Evolutionary conservation across 192 early-diverging fungal genomes (phyloP).

Genomic region (Chytriomyces sp.): DNA sequence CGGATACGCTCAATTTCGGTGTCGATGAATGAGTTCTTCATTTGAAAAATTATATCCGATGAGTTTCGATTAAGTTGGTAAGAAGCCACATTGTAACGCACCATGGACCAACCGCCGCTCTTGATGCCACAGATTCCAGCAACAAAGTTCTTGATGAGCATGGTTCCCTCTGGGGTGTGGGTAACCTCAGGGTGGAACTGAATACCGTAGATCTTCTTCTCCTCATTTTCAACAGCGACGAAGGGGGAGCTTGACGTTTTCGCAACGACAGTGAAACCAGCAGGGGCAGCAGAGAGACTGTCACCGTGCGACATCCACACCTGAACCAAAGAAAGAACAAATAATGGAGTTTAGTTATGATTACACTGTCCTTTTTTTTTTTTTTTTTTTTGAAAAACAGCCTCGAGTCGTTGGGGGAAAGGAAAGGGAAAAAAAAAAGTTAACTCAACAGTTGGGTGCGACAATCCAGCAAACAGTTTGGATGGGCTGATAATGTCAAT

Average conservation of each 20-base stretch:
- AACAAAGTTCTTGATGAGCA: conserved; percentile 93
- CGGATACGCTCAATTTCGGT: conserved; percentile 96
- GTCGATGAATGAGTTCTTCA: conserved; percentile 82
- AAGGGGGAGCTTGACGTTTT: conserved; percentile 87
- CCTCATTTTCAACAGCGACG: conserved; percentile 83
- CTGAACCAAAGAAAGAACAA: conserved; percentile 28
- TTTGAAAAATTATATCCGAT: background rate
- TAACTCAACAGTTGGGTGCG: conserved; percentile 57
- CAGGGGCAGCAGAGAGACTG: conserved; percentile 81
- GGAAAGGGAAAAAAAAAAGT: background rate
- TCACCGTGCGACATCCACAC: conserved; percentile 99
- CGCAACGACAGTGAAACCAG: conserved; percentile 84
- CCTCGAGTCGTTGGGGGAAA: background rate
- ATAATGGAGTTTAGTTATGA: background rate
- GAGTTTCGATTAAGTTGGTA: conserved; percentile 11
- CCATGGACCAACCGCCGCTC: conserved; percentile 93
- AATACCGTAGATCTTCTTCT: conserved; percentile 88
- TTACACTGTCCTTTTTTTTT: background rate
- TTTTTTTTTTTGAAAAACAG: background rate
- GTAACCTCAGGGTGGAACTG: conserved; percentile 99
- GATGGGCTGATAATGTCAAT: conserved; percentile 70
- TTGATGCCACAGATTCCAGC: conserved; percentile 80
- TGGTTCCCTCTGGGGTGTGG: conserved; percentile 86
- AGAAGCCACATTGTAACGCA: conserved; percentile 22
- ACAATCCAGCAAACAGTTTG: conserved; percentile 75